phyloP scores from a whole-genome alignment of 805 yeast species.

The Cyberlindnera americana region DNA sequence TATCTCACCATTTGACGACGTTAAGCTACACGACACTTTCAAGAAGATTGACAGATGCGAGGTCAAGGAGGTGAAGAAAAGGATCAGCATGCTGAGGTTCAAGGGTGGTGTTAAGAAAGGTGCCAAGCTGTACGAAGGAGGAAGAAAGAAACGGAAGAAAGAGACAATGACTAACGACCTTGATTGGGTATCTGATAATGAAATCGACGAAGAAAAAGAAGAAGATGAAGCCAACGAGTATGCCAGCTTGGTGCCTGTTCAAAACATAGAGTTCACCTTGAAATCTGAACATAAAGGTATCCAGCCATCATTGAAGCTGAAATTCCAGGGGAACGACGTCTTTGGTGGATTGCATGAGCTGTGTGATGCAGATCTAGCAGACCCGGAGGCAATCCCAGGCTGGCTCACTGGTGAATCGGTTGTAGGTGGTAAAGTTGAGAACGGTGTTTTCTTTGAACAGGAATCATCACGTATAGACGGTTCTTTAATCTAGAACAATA shows the following conservation, averaged over 20 bases:
- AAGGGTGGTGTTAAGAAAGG: constrained; percentile 50
- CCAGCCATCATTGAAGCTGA: constrained; percentile 26
- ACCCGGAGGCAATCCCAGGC: constrained; percentile 59
- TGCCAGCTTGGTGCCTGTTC: constrained; percentile 57
- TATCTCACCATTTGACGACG: constrained; percentile 53
- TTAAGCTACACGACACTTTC: constrained; percentile 39
- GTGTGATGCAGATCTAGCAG: constrained; percentile 44
- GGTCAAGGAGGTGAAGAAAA: constrained; percentile 28
- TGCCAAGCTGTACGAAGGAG: constrained; percentile 38
- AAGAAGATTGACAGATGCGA: constrained; percentile 11
- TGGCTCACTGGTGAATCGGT: constrained; percentile 83
- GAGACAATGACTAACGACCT: constrained; percentile 14
- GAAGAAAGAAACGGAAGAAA: constrained; percentile 17
- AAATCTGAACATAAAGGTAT: constrained; percentile 29
- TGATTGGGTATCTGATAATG: constrained; percentile 20
- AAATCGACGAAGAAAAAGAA: constrained; percentile 20
- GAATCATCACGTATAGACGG: background rate
- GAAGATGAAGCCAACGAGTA: constrained; percentile 32
- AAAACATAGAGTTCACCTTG: constrained; percentile 44
- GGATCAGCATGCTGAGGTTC: constrained; percentile 54
- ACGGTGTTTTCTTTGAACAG: constrained; percentile 29
- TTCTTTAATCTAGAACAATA: background rate
- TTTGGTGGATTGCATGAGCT: constrained; percentile 78
- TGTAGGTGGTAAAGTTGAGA: constrained; percentile 42
- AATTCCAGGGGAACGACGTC: constrained; percentile 62